Conservation (phyloP, 2,329 filamentous ascomycete genomes). For the Teratosphaeria gauchensis region DNA sequence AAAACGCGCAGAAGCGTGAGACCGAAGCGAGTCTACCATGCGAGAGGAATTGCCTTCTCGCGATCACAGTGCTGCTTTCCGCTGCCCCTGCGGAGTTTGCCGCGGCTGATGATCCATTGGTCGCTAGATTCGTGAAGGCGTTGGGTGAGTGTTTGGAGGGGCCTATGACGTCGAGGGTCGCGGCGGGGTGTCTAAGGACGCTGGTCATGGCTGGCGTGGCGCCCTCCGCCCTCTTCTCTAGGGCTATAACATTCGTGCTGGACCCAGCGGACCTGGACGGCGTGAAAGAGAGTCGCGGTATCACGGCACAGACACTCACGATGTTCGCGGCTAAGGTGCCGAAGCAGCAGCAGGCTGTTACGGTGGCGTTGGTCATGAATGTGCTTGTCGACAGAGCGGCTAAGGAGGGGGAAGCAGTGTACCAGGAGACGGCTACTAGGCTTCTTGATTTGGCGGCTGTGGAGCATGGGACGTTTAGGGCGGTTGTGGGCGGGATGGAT, state of each 20-base stretch:
- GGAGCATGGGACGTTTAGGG: slow-evolving; percentile 64
- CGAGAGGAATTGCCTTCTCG: slow-evolving; percentile 86
- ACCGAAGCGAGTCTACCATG: slow-evolving; percentile 69
- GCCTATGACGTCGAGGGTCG: slow-evolving; percentile 77
- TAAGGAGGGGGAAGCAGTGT: slow-evolving; percentile 42
- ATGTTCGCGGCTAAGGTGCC: slow-evolving; percentile 50
- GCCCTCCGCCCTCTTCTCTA: slow-evolving; percentile 57
- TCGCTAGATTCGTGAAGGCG: slow-evolving; percentile 67
- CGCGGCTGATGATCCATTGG: slow-evolving; percentile 58
- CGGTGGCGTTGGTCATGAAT: slow-evolving; percentile 68
- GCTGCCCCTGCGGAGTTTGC: slow-evolving; percentile 54
- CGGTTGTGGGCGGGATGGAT: slow-evolving; percentile 61
- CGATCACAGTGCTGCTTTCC: slow-evolving; percentile 80
- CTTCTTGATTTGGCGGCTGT: slow-evolving; percentile 72
- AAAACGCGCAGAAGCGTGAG: slow-evolving; percentile 66
- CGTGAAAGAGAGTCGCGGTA: slow-evolving; percentile 61
- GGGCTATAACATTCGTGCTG: slow-evolving; percentile 62
- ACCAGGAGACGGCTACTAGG: slow-evolving; percentile 64
- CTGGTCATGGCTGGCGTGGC: slow-evolving; percentile 69
- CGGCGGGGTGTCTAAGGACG: slow-evolving; percentile 79
- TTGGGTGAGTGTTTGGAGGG: slow-evolving; percentile 74
- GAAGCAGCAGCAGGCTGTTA: slow-evolving; percentile 38
- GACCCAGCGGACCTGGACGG: slow-evolving; percentile 58
- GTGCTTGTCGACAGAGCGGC: slow-evolving; percentile 64
- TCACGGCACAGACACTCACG: slow-evolving; percentile 65